phyloP scores from a whole-genome alignment of 345 rosid species.

The Xanthoceras sorbifolium region DNA sequence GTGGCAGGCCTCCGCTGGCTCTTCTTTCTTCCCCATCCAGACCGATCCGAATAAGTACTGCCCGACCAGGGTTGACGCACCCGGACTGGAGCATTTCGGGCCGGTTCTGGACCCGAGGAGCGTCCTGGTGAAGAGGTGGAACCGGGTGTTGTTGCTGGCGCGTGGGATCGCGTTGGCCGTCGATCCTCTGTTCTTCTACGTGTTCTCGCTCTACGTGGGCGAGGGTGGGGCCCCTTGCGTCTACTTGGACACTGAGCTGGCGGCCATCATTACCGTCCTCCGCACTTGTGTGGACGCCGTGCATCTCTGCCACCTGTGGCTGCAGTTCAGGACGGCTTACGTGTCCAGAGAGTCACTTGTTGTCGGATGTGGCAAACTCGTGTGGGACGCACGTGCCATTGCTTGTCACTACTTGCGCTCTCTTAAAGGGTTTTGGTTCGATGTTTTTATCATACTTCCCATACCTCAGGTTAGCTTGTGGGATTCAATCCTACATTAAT shows the following conservation, averaged over 20 bases:
- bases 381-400: slow-evolving; percentile 85
- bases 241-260: slow-evolving; percentile 74
- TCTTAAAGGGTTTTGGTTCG: slow-evolving; percentile 83
- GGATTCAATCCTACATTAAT: too few relatives aligned
- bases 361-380: slow-evolving; percentile 89
- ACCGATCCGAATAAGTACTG: background rate
- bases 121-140: slow-evolving; percentile 70
- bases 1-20: slow-evolving; percentile 51
- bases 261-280: slow-evolving; percentile 61
- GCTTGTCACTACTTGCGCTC: slow-evolving; percentile 69
- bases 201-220: slow-evolving; percentile 53
- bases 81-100: slow-evolving; percentile 9
- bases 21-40: slow-evolving; percentile 34
- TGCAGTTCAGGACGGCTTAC: slow-evolving; percentile 79
- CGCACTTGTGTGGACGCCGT: slow-evolving; percentile 70
- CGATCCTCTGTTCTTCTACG: slow-evolving; percentile 86
- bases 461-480: slow-evolving; percentile 70
- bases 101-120: slow-evolving; percentile 68
- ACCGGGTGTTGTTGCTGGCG: slow-evolving; percentile 67
- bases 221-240: slow-evolving; percentile 64
- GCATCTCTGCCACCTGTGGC: slow-evolving; percentile 74
- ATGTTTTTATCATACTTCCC: slow-evolving; percentile 81
- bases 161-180: slow-evolving; percentile 79
- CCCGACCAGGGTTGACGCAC: background rate
- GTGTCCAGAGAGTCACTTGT: slow-evolving; percentile 83